phyloP scores from a whole-genome alignment of 345 rosid species.

The Geranium brycei region DNA sequence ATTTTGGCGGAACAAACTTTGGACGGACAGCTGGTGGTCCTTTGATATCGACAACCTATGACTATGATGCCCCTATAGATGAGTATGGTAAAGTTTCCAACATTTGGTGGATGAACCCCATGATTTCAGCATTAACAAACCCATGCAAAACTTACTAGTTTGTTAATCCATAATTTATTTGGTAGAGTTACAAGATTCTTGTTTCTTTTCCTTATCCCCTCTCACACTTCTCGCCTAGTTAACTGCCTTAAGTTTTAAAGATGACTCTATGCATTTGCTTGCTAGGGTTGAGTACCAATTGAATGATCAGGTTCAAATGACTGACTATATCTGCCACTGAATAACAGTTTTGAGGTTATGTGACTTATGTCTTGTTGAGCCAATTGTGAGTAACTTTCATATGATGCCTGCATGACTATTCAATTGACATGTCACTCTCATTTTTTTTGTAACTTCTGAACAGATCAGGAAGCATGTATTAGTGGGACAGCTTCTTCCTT shows the following conservation, averaged over 20 bases:
- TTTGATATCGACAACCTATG: constrained; percentile 51
- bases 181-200: constrained; percentile 2
- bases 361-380: too few species aligned
- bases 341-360: too few species aligned
- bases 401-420: too few species aligned
- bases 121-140: not conserved
- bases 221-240: too few species aligned
- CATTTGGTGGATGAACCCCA: not conserved
- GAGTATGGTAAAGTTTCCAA: constrained; percentile 37
- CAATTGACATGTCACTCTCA: not conserved
- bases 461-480: not conserved
- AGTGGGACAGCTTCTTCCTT: not conserved
- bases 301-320: too few species aligned
- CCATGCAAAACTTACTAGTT: not conserved
- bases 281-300: too few species aligned
- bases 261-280: too few species aligned
- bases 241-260: too few species aligned
- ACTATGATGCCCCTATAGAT: constrained; percentile 62
- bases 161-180: not conserved
- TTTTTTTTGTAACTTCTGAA: not conserved
- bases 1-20: constrained; percentile 63
- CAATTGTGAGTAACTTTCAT: too few species aligned
- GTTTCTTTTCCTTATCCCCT: not conserved
- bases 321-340: too few species aligned
- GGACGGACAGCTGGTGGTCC: constrained; percentile 65